phyloP scores from a whole-genome alignment of 352 stramenopile genomes.

The Pythium brassicae region DNA sequence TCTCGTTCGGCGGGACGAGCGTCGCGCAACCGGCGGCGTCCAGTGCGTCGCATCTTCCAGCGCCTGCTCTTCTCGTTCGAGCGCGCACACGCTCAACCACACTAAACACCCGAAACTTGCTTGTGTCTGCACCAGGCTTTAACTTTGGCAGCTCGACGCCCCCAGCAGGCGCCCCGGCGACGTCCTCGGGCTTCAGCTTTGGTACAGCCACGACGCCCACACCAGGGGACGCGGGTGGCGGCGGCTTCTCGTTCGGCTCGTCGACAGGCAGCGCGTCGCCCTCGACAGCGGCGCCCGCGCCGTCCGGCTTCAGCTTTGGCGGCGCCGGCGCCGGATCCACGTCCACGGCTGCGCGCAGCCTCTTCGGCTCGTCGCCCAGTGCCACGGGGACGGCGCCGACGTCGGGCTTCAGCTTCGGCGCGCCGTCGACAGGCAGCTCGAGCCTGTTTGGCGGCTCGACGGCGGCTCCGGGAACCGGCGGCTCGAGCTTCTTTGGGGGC shows the following conservation, averaged over 20 bases:
- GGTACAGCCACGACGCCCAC: constrained; percentile 13
- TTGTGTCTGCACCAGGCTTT: constrained; percentile 37
- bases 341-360: constrained; percentile 10
- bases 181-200: constrained; percentile 17
- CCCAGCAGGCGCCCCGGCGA: constrained; percentile 4
- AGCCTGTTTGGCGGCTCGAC: background rate
- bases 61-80: too few species aligned
- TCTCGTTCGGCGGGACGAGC: constrained; percentile 28
- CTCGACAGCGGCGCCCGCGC: constrained; percentile 1
- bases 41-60: constrained; percentile 21
- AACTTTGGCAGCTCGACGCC: constrained; percentile 31
- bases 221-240: constrained; percentile 6
- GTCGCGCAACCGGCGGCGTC: constrained; percentile 21
- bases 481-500: constrained; percentile 24
- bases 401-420: constrained; percentile 12
- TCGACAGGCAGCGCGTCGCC: constrained; percentile 14
- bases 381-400: background rate
- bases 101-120: too few species aligned
- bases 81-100: background rate
- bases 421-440: constrained; percentile 17
- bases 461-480: constrained; percentile 11
- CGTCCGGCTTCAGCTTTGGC: constrained; percentile 13
- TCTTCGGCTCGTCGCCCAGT: constrained; percentile 21
- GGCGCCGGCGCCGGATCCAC: background rate
- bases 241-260: constrained; percentile 26